These are phyloP conservation scores for Aegilops sharonensis DNA, from an alignment of 176 grass and related monocot genomes.

Conservation along the genomic window DNA sequence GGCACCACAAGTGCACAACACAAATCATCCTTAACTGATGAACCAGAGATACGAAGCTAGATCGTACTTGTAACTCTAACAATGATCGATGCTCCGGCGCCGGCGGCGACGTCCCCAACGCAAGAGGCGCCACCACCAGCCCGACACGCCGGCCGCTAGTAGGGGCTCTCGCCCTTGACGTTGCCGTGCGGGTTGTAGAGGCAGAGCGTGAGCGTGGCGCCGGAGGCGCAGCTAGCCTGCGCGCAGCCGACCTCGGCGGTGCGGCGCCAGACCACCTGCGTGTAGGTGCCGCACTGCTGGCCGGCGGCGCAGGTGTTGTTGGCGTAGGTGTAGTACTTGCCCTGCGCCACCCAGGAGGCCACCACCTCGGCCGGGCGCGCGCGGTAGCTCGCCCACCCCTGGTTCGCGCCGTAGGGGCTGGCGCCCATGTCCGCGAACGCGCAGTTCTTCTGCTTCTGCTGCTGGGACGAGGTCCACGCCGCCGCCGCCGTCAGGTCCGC, in stretches of 20 bases:
- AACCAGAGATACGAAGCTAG: background rate
- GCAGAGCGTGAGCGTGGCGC: slow-evolving; percentile 63
- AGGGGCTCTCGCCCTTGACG: slow-evolving; percentile 69
- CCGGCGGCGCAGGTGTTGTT: slow-evolving; percentile 63
- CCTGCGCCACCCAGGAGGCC: slow-evolving; percentile 62
- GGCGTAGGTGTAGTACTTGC: slow-evolving; percentile 53
- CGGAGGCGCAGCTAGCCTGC: slow-evolving; percentile 56
- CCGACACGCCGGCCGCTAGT: slow-evolving; percentile 18
- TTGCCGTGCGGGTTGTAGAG: slow-evolving; percentile 85
- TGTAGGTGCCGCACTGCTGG: slow-evolving; percentile 79
- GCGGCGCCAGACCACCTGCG: slow-evolving; percentile 85
- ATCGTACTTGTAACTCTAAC: background rate
- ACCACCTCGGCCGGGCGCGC: slow-evolving; percentile 57
- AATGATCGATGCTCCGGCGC: background rate
- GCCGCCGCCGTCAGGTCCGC: slow-evolving; percentile 22
- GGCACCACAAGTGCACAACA: background rate
- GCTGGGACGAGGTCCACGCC: slow-evolving; percentile 7
- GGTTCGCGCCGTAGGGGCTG: slow-evolving; percentile 68
- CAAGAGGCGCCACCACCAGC: background rate
- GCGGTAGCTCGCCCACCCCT: slow-evolving; percentile 70
- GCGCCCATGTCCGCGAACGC: slow-evolving; percentile 51
- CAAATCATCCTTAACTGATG: background rate
- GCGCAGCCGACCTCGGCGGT: slow-evolving; percentile 60
- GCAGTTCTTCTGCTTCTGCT: slow-evolving; percentile 42
- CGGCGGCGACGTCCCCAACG: background rate